Evolutionary conservation across 2,329 filamentous ascomycete genomes (phyloP), one percentile per base, ranked within the genome.

Genomic region (Passalora sequoiae): DNA sequence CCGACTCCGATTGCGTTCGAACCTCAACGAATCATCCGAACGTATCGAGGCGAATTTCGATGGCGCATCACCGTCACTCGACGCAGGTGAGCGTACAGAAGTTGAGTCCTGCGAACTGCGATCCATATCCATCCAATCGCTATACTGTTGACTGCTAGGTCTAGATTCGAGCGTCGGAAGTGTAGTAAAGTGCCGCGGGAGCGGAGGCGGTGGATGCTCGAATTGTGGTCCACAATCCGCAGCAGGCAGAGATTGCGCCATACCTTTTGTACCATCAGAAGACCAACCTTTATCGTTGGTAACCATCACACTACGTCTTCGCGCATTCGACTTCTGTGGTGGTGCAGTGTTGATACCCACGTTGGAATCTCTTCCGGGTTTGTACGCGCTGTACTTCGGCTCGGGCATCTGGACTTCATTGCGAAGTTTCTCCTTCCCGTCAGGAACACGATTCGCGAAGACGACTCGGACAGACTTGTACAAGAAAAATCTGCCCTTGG

Each of bases 381-480:
- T 95, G 69, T 95, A 97, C 1, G 82, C 74, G 43, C 82, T 86
- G 62, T 88, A 98, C 15, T 82, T 79, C 15, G 92, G 92, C 55
- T 96, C 89, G 0, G 91, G 91, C 47, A 86, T 76, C 27, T 92
- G 89, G 4, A 91, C 83, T 63, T 98, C 92, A 59, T 94, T 96
- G 22, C 83, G 77, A 28, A 98, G 74, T 60, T 84, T 91, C 66
- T 97, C 91, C 62, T 96, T 95, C 29, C 88, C 91, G 57, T 97
- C 92, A 0, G 92, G 91, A 0, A 96, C 91, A 19, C 92, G 81
- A 61, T 97, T 97, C 41, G 92, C 92, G 63, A 98, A 98, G 3
- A 98, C 91, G 25, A 97, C 87, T 10, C 92, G 82, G 46, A 97
- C 85, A 56, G 80, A 88, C 58, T 92, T 94, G 70, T 97, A 92